Conservation (phyloP, 768 basidiomycete genomes). For the Serendipita sp. region DNA sequence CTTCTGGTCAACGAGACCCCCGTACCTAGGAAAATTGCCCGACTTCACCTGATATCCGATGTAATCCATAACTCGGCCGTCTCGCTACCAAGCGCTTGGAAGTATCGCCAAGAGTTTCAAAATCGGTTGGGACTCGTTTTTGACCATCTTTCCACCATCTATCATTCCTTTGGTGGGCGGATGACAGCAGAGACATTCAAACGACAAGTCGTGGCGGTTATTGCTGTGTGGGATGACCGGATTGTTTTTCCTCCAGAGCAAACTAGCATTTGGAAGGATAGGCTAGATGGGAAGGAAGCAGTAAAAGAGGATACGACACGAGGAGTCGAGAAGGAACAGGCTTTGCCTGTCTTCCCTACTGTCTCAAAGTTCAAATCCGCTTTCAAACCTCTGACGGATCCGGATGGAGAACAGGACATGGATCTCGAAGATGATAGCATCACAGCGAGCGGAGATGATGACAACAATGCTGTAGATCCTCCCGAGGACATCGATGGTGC, state of each 20-base stretch:
- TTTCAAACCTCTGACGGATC: constrained; percentile 39
- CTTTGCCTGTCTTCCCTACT: constrained; percentile 19
- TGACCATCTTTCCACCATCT: constrained; percentile 85
- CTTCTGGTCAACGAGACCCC: constrained; percentile 81
- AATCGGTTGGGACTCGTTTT: constrained; percentile 82
- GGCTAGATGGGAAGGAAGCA: constrained; percentile 16
- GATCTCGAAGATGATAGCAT: constrained; percentile 7
- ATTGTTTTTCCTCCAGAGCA: constrained; percentile 87
- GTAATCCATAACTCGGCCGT: constrained; percentile 96
- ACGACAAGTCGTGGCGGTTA: constrained; percentile 71
- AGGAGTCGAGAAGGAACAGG: constrained; percentile 14
- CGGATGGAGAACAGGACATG: constrained; percentile 22
- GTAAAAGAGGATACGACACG: constrained; percentile 12
- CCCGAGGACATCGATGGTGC: constrained; percentile 18
- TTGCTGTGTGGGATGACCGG: constrained; percentile 98
- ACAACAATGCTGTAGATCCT: constrained; percentile 18
- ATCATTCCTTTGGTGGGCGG: constrained; percentile 87
- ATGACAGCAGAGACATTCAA: constrained; percentile 96
- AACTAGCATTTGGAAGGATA: constrained; percentile 62
- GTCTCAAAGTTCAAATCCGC: constrained; percentile 59
- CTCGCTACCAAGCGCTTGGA: constrained; percentile 90
- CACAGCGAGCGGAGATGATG: background rate
- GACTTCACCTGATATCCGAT: constrained; percentile 90
- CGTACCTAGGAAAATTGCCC: constrained; percentile 92
- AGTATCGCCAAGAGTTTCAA: constrained; percentile 90